phyloP scores from a whole-genome alignment of 2,329 filamentous ascomycete genomes.

The Emergomyces orientalis region DNA sequence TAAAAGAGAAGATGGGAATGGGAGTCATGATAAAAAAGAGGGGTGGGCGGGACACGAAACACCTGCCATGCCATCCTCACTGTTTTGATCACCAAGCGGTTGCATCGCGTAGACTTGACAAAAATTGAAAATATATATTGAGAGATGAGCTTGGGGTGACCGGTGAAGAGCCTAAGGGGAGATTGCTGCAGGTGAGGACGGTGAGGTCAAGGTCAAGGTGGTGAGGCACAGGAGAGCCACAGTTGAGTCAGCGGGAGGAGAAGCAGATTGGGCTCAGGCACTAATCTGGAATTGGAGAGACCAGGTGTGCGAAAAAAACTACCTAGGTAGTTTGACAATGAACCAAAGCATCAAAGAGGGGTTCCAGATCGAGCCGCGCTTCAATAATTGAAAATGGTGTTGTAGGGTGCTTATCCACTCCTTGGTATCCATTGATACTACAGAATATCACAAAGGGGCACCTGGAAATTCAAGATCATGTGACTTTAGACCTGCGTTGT shows the following conservation, averaged over 20 bases:
- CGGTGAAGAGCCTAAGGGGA: neutral
- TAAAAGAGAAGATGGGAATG: neutral
- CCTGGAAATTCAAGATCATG: no score
- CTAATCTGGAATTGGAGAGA: neutral
- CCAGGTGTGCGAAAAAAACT: no score
- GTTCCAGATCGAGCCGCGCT: neutral
- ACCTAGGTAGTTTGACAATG: no score
- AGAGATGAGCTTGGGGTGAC: neutral
- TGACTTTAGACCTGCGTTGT: neutral
- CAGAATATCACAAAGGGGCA: no score
- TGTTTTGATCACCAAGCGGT: neutral
- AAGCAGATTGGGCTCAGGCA: neutral
- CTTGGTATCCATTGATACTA: no score
- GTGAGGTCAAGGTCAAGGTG: neutral
- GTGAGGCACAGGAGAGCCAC: neutral
- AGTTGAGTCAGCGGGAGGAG: constrained; percentile 1
- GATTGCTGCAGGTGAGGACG: constrained; percentile 2
- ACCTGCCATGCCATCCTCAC: neutral
- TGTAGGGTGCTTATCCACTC: no score
- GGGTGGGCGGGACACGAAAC: neutral
- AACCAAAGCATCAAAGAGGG: neutral
- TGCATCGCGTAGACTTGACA: constrained; percentile 2
- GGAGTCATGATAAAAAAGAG: no score
- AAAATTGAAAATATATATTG: neutral
- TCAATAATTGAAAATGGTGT: neutral